Percentiles rank a stretch among this genome's conserved stretches.
Evolutionary conservation across 257 asterid species (phyloP).

Genomic region (Buddleja alternifolia): DNA sequence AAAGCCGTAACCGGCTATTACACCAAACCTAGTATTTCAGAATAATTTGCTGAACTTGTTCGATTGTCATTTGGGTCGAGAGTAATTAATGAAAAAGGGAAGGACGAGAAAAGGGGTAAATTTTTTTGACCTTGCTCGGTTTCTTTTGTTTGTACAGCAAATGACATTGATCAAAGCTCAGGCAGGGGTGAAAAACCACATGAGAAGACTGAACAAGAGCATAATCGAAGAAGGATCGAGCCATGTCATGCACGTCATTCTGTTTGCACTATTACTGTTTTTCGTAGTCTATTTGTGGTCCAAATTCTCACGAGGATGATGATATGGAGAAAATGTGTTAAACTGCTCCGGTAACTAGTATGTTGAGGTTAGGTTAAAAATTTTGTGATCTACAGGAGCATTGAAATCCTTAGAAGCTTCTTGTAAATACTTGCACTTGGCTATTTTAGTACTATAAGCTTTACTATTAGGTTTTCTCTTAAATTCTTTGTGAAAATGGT

Average conservation of each 20-base stretch:
- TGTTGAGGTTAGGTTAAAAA: not conserved
- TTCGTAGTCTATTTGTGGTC: conserved; percentile 59
- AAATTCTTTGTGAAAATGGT: not conserved
- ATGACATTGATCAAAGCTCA: conserved; percentile 78
- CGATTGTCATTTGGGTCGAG: not conserved
- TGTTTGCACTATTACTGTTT: conserved; percentile 64
- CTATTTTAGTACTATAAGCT: not conserved
- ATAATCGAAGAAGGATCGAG: conserved; percentile 64
- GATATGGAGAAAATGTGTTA: not conserved
- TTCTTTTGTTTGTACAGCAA: conserved; percentile 50
- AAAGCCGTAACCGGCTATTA: not conserved
- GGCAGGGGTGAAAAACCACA: conserved; percentile 79
- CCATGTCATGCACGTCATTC: conserved; percentile 74
- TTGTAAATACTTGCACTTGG: conserved; percentile 9
- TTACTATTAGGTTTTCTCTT: not conserved
- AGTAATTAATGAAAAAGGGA: not conserved
- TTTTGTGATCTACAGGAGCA: not conserved
- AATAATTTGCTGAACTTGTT: not conserved
- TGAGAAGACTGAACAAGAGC: conserved; percentile 75
- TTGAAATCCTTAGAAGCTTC: conserved; percentile 2
- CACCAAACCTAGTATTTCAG: not conserved
- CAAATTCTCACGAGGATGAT: conserved; percentile 59
- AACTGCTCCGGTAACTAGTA: not conserved
- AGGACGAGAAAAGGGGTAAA: no score
- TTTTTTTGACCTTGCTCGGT: not conserved